Base-by-base conservation (phyloP, 2,329 filamentous ascomycete genomes). In the Exophiala alcalophila region DNA sequence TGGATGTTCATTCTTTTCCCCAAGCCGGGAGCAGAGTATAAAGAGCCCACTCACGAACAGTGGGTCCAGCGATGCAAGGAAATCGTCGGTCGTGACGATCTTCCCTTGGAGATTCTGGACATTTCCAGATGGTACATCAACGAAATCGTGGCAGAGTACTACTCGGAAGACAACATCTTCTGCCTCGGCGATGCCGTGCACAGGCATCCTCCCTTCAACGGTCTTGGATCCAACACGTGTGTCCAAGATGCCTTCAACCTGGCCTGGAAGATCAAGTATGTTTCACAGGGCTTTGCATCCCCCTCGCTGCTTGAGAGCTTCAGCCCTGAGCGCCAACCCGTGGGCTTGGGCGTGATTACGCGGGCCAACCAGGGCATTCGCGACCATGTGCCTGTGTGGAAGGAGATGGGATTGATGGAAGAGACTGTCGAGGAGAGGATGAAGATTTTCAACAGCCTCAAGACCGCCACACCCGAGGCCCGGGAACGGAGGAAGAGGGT, bases 101-200 rank as follows among this genome's bases (percentile, higher is more conserved):
- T 74, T 9, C 59, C 66, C 0, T 63, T 72, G 2, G 68, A 80
- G 54, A 69, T 81, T 32, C 41, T 78, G n/a, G 61, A 70, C 39
- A 59, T 78, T 4, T 72, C 73, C 6, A 75, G 73, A 50, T 83
- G 80, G 80, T 66, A 64, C 39, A 74, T 83, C 54, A 80, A 81
- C 50, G 79, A 83, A 58, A 76, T 67, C 4, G 73, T 80, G 1
- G 80, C 78, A 0, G 72, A 80, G 56, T 61, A 65, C 9, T 83
- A 80, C 51, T 73, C 67, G 0, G 38, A 52, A 14, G 49, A 43
- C 16, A 54, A 50, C 34, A 47, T 62, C 26, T 64, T 67, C 44
- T 59, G 66, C 15, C 57, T 60, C 4, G 65, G 65, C 8, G 65
- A 68, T 43, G 60, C 63, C 3, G 64, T 65, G 0, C 65, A 67